Evolutionary conservation across 1,284 basidiomycete species (phyloP).

Genomic region (Ganoderma leucocontextum): DNA sequence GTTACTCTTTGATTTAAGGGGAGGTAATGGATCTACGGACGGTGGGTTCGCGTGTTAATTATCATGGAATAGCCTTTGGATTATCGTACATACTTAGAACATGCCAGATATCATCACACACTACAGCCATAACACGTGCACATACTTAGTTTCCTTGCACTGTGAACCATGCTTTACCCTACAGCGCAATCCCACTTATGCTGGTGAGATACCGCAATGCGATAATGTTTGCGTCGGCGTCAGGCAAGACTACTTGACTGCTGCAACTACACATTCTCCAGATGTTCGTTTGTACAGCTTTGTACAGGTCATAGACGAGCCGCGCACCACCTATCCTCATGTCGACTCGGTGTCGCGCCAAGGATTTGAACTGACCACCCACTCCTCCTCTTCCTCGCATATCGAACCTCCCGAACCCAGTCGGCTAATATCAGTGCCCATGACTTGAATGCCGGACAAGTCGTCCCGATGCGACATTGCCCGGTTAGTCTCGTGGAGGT

Average conservation of each 20-base stretch:
- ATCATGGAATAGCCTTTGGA: neutral
- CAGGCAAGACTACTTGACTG: too few species aligned
- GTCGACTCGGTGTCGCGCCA: neutral
- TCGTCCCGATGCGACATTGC: neutral
- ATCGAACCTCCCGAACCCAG: neutral
- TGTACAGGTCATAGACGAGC: too few species aligned
- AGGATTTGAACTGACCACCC: constrained; percentile 1
- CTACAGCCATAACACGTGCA: neutral
- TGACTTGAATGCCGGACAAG: neutral
- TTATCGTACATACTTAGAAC: neutral
- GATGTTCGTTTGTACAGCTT: too few species aligned
- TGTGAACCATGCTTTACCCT: neutral
- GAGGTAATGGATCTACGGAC: constrained; percentile 4
- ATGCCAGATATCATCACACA: neutral
- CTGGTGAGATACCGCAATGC: too few species aligned
- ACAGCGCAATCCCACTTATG: neutral
- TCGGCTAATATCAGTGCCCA: neutral
- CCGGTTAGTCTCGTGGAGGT: neutral
- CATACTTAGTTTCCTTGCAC: neutral
- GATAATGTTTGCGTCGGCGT: too few species aligned
- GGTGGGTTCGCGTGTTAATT: neutral
- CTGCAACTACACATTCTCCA: too few species aligned
- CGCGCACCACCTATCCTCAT: too few species aligned
- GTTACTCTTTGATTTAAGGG: neutral
- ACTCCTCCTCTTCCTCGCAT: neutral